Percentiles rank a stretch among this genome's conserved stretches.
phyloP scores from a whole-genome alignment of 2,329 filamentous ascomycete genomes.

The Macrophomina pseudophaseolina region DNA sequence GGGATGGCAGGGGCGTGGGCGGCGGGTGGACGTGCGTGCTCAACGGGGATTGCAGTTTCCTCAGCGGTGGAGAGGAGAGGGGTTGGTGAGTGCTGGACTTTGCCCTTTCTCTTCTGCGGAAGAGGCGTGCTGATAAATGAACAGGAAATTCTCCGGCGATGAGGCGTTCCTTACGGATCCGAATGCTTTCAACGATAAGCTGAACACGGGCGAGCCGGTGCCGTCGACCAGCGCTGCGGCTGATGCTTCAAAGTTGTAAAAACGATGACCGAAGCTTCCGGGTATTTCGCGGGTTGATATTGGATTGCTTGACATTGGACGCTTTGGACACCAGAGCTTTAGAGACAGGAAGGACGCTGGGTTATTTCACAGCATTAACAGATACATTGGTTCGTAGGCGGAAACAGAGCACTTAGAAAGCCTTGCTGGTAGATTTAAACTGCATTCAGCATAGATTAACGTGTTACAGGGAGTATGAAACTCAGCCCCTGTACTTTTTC shows the following conservation, averaged over 20 bases:
- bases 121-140: neutral
- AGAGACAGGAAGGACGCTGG: no score
- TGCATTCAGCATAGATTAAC: no score
- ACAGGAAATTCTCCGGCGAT: conserved; percentile 62
- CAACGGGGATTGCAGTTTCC: conserved; percentile 85
- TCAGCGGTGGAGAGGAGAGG: conserved; percentile 80
- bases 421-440: neutral
- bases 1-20: conserved; percentile 64
- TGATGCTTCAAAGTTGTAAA: conserved; percentile 22
- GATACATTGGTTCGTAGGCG: neutral
- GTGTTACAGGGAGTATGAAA: no score
- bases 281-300: neutral
- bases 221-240: conserved; percentile 19
- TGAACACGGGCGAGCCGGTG: conserved; percentile 26
- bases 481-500: no score
- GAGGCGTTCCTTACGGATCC: conserved; percentile 58
- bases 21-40: conserved; percentile 80
- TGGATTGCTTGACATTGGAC: neutral
- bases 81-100: conserved; percentile 69
- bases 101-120: neutral
- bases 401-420: neutral
- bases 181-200: conserved; percentile 44
- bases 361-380: no score
- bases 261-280: no score
- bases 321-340: neutral